Conservation (phyloP, 441 rosid genomes). For the Gossypium davidsonii region DNA sequence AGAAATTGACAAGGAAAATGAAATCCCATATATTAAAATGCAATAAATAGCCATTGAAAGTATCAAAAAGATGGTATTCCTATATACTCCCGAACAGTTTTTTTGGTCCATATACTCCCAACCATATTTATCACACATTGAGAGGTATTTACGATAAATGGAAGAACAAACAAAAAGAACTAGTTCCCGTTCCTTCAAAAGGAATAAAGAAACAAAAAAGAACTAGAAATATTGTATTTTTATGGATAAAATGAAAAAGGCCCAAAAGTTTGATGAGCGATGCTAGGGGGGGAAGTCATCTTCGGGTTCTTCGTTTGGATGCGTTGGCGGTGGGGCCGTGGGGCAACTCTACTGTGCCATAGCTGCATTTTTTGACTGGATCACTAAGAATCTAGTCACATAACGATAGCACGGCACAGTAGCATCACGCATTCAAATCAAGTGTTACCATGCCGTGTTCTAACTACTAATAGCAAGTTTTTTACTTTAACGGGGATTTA, state of each 20-base stretch:
- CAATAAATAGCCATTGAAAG: not conserved
- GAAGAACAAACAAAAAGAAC: not conserved
- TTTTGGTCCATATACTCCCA: not conserved
- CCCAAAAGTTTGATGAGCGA: not conserved
- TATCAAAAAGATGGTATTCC: not conserved
- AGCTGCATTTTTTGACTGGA: not conserved
- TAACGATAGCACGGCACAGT: not conserved
- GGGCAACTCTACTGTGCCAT: not conserved
- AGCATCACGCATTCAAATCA: not conserved
- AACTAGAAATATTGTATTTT: too few species aligned
- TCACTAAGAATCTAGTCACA: not conserved
- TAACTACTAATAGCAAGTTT: not conserved
- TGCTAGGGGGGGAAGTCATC: not conserved
- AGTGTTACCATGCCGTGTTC: not conserved
- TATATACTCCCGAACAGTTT: not conserved
- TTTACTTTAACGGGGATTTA: too few species aligned
- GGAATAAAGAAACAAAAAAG: too few species aligned
- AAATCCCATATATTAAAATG: not conserved
- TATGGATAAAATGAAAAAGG: not conserved
- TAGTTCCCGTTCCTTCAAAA: too few species aligned
- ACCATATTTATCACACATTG: not conserved
- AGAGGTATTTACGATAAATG: not conserved
- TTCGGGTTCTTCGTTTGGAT: not conserved
- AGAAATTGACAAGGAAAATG: slow-evolving; percentile 1
- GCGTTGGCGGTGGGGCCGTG: not conserved